Evolutionary conservation across 257 asterid genomes (phyloP), one percentile per base, ranked within the genome.

Genomic region (Oldenlandia corymbosa): DNA sequence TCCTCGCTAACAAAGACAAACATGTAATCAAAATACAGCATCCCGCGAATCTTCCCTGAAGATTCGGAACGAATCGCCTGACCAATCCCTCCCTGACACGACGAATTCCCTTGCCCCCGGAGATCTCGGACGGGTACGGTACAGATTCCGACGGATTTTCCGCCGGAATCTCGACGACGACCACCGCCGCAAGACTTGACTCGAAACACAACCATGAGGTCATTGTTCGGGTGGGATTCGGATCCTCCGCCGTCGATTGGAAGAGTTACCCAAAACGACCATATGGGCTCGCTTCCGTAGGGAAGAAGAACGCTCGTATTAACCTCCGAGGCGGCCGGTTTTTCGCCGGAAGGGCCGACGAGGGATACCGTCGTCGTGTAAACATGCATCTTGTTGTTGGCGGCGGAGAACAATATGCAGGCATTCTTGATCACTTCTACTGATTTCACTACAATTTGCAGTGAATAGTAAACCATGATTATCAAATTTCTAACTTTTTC

Each of bases 341-440:
- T 5, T 18, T 47, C 18, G 20, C 54, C 6, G 10, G n/a, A 17
- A 50, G 26, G 24, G 60, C 20, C n/a, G 50, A 8, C 46, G 1
- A 42, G 12, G 23, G 56, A 31, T 26, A 42, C 11, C 30, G 46
- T 70, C 6, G 23, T 59, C 30, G 73, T 18, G 67, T 68, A 73
- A n/a, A 73, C 73, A 49, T 62, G 62, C 70, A 56, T 56, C 20
- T 41, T 73, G 62, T n/a, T n/a, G n/a, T n/a, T n/a, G n/a, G n/a
- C n/a, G n/a, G n/a, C n/a, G n/a, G 52, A 37, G 62, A 73, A 47
- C 65, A 26, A 39, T n/a, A n/a, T n/a, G n/a, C 32, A 39, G 45
- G 23, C 11, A 39, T 30, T 68, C 52, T 68, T 73, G 78, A 68
- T 62, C 16, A 73, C 12, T 5, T 56, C 52, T 12, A 74, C 78